Conservation (phyloP, 2,329 filamentous ascomycete genomes). For the Xylogone sp. region DNA sequence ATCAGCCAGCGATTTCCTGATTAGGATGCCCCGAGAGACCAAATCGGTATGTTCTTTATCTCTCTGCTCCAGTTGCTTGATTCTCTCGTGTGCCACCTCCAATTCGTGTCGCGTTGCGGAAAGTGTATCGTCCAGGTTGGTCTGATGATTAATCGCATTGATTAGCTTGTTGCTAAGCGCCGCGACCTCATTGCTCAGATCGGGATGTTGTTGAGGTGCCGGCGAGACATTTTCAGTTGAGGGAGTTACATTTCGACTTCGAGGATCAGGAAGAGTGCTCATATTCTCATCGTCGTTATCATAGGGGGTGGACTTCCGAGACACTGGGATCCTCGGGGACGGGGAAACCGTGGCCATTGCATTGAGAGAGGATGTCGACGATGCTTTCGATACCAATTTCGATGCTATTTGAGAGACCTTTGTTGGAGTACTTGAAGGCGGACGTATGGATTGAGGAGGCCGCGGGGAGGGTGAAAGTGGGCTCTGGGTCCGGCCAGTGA, state of each 20-base stretch:
- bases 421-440: constrained; percentile 44
- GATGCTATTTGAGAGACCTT: constrained; percentile 31
- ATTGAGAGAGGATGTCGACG: constrained; percentile 33
- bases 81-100: constrained; percentile 64
- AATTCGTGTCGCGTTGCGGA: constrained; percentile 80
- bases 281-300: constrained; percentile 55
- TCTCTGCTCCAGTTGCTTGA: constrained; percentile 61
- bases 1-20: constrained; percentile 72
- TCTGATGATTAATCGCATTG: constrained; percentile 96
- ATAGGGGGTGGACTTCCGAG: constrained; percentile 31
- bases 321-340: constrained; percentile 16
- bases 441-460: constrained; percentile 48
- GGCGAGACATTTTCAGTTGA: constrained; percentile 32
- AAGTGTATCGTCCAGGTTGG: constrained; percentile 82
- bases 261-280: constrained; percentile 66
- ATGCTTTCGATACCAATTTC: constrained; percentile 29
- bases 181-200: constrained; percentile 71
- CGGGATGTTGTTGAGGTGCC: constrained; percentile 43
- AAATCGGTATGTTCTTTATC: constrained; percentile 63
- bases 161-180: constrained; percentile 93
- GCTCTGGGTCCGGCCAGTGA: constrained; percentile 44
- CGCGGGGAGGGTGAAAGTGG: constrained; percentile 37
- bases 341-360: constrained; percentile 31
- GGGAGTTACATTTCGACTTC: constrained; percentile 49
- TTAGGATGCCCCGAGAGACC: constrained; percentile 69